Evolutionary conservation across 176 grass and related monocot genomes (phyloP), one percentile per base, ranked within the genome.

Genomic region (Zoysia pacifica): DNA sequence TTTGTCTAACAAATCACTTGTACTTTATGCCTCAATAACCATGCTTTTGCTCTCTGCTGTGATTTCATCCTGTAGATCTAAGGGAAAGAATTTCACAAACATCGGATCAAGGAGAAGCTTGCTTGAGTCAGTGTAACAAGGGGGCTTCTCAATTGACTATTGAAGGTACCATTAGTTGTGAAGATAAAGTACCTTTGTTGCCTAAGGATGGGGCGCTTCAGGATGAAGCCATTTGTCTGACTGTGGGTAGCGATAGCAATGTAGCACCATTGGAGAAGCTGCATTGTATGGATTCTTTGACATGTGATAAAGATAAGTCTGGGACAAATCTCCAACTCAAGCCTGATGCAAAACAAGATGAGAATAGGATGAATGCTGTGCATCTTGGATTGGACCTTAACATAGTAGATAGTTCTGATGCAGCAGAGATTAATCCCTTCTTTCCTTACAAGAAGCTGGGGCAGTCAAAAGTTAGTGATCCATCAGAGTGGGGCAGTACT

Each of bases 311-410:
- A 45, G 82, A 89, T 62, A 85, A 81, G 50, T 28, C 60, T 16
- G 49, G 51, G 46, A 48, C 38, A 82, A 36, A 75, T 15, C 48
- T 40, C 58, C 76, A 79, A 20, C 48, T 4, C 46, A 90, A 82
- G 48, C 28, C 78, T 86, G 76, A 48, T 79, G 81, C 28, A 47
- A 77, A 75, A 62, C 48, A 63, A 47, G 56, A 10, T 19, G 82
- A 62, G 2, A 87, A 67, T 72, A 83, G 75, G 46, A 68, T 74
- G 53, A 9, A 38, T 60, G 43, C 41, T n/a, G 60, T 44, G 35
- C 59, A 46, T 47, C 76, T 94, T 75, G 81, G 69, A 65, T 72
- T 97, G 82, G 94, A 99, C 74, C 93, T 99, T 49, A 99, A 99
- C 72, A 70, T 56, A 41, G 51, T 67, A 44, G 83, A 67, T 63